Percentiles rank a stretch among this genome's conserved stretches.
Conservation (phyloP, 441 rosid genomes). For the Gossypium schwendimanii region DNA sequence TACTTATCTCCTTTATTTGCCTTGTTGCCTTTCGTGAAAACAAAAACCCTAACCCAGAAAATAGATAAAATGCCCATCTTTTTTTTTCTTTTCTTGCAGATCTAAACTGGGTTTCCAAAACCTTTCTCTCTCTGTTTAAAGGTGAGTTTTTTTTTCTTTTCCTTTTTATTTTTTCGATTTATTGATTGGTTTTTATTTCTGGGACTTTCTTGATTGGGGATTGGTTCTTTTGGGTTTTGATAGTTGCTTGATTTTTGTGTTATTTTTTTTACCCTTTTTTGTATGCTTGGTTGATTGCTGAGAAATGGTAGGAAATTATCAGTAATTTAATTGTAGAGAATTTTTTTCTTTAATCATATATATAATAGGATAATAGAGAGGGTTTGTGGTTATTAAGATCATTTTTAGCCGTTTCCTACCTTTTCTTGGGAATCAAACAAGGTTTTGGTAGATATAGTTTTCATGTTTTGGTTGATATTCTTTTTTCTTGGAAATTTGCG, state of each 20-base stretch:
- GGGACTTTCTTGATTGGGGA: neutral
- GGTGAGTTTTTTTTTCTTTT: conserved; percentile 32
- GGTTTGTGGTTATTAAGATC: conserved; percentile 8
- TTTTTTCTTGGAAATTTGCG: conserved; percentile 25
- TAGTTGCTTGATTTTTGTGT: conserved; percentile 8
- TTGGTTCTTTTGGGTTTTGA: conserved; percentile 9
- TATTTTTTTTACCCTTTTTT: conserved; percentile 2
- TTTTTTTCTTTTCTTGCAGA: conserved; percentile 19
- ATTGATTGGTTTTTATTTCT: conserved; percentile 5
- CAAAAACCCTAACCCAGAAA: conserved; percentile 14
- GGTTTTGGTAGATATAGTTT: conserved; percentile 12
- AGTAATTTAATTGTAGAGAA: neutral
- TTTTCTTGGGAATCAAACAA: conserved; percentile 10
- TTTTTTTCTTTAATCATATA: neutral
- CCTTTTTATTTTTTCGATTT: neutral
- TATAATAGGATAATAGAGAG: neutral
- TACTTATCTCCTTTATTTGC: neutral
- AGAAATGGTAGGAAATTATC: conserved; percentile 16
- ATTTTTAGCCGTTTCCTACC: neutral
- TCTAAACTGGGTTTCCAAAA: conserved; percentile 17
- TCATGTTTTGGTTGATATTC: conserved; percentile 14
- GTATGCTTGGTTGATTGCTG: conserved; percentile 8
- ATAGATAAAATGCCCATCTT: neutral
- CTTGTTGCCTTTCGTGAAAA: neutral
- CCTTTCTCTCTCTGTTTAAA: conserved; percentile 6